Evolutionary conservation across 768 basidiomycete species (phyloP), one percentile per base, ranked within the genome.

Genomic region (Leccinum olivaceopallidum): DNA sequence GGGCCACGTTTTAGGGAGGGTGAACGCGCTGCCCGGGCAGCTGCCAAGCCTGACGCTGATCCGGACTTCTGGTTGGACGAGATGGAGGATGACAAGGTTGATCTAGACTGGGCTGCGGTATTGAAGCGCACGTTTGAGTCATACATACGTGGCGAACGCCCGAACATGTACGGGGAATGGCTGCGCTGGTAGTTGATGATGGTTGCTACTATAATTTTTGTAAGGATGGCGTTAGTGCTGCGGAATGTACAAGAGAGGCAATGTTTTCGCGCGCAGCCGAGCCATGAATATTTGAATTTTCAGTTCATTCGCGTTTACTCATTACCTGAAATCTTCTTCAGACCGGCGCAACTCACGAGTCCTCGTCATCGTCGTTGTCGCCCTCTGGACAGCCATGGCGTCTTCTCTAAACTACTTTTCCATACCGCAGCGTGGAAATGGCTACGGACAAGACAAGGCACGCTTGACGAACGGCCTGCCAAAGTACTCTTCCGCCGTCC

Each of bases 51-150:
- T 5, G 48, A 67, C 28, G 51, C 47, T 34, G 68, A 67, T 48
- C 67, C 65, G 16, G 67, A 67, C 55, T 7, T 69, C 58, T 30
- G 73, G 74, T 30, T 66, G 70, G n/a, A 70, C 67, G n/a, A 75
- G 53, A 37, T 60, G 10, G 58, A 28, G 6, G 34, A 61, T 4
- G 91, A 94, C 73, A 87, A 87, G 74, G 79, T 84, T 26, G 92
- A 94, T 73, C 75, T 94, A 57, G 85, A 88, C 70, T 97, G 95
- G 95, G 82, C 90, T 42, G 83, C 89, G 18, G 94, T 96, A 51
- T 73, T 96, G 60, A 98, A 98, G 79, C 80, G 95, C 76, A 94
- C 92, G n/a, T 95, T 96, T 72, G 95, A 98, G 78, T 83, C 85
- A 56, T 96, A 91, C 73, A 73, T 97, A 56, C 81, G 95, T 6